Base-by-base conservation (phyloP, 176 grass and related monocot species). In the Bromus sterilis region DNA sequence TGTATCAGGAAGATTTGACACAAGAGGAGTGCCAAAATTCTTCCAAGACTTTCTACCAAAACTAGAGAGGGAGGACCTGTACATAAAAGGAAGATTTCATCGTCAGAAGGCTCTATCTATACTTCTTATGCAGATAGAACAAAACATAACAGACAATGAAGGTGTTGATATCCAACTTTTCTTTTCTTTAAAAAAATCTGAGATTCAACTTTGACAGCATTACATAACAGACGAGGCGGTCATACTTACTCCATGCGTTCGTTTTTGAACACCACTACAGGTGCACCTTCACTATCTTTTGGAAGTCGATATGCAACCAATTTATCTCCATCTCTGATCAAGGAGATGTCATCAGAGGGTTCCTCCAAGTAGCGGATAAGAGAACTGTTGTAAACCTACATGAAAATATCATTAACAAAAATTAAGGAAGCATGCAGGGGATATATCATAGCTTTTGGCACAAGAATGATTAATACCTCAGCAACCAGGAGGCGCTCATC, bases 351-450 rank as follows among this genome's bases (percentile, higher is more conserved):
- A 89, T 85, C 96, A 86, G 90, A 95, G 80, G 82, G 89, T 29
- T 89, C 90, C n/a, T 98, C 93, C 78, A 95, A 87, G 81, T 95
- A 98, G 7, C 90, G 84, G 65, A 98, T 87, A 79, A 98, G 83
- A 67, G 84, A 78, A 84, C 80, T 86, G 80, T 81, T 91, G 85
- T 90, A 98, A 70, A 98, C 89, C 96, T 98, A 84, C 32, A 86
- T 24, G 5, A 18, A 66, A 20, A 82, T 18, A 82, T 18, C 61
- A 81, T 53, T 34, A 76, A 77, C 42, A 60, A 77, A 53, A 53
- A 34, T 3, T 78, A 87, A 89, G 75, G 35, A 80, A 59, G 70
- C 7, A 67, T 36, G 61, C 24, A 73, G 1, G 16, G 74, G 10
- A 74, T 68, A 46, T 30, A 58, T 56, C 40, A 18, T 64, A 82